These are phyloP conservation scores for Alloteropsis angusta DNA, from an alignment of 202 grass and related monocot genomes.

Conservation along the genomic window DNA sequence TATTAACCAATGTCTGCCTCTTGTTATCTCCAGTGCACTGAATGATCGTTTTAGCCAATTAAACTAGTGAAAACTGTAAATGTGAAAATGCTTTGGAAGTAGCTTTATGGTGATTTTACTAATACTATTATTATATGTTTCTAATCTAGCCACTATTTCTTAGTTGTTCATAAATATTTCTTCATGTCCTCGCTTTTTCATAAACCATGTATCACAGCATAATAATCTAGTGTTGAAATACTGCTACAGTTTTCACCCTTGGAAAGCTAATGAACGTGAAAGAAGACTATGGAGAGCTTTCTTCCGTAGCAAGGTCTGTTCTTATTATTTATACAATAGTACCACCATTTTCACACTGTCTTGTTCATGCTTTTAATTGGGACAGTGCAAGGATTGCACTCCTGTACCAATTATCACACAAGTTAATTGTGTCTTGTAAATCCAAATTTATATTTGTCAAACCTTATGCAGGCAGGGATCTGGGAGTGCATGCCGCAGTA, in stretches of 20 bases:
- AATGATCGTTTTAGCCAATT: background rate
- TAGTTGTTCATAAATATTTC: slow-evolving; percentile 10
- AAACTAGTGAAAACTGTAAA: background rate
- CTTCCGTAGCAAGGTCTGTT: slow-evolving; percentile 71
- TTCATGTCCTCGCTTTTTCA: background rate
- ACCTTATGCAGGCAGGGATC: slow-evolving; percentile 69
- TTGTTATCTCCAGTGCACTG: background rate
- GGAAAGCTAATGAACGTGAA: slow-evolving; percentile 85
- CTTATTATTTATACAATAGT: background rate
- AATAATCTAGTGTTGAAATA: background rate
- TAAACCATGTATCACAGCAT: background rate
- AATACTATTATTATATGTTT: background rate
- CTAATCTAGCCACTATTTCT: background rate
- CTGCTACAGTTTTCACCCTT: slow-evolving; percentile 63
- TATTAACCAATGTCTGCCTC: background rate
- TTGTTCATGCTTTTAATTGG: background rate
- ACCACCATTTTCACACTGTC: background rate
- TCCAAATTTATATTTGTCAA: slow-evolving; percentile 12
- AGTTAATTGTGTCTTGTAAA: slow-evolving; percentile 6
- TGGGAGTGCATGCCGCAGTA: slow-evolving; percentile 90
- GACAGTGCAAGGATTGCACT: background rate
- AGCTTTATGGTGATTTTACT: background rate
- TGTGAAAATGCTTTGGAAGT: background rate
- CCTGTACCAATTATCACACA: background rate
- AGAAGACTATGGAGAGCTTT: slow-evolving; percentile 71